Evolutionary conservation across 352 stramenopile species (phyloP).

Genomic region (Phytophthora nicotianae): DNA sequence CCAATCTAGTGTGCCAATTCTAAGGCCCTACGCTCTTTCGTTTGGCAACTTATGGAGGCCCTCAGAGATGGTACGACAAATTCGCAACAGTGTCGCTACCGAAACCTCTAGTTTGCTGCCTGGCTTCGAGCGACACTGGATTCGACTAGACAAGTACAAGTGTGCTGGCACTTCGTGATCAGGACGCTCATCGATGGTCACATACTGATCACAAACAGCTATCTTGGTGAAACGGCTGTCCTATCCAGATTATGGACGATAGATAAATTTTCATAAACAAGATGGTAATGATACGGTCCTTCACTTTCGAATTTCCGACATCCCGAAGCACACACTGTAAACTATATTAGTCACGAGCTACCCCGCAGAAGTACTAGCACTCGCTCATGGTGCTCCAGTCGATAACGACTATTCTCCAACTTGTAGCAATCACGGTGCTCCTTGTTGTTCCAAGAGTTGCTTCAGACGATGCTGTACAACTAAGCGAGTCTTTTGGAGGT

Average conservation of each 20-base stretch:
- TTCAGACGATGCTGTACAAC: slow-evolving; percentile 19
- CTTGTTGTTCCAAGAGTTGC: neutral
- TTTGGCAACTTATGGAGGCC: too few species aligned
- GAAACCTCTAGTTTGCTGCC: too few species aligned
- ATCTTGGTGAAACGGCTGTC: neutral
- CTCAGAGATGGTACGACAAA: too few species aligned
- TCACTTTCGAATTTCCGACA: neutral
- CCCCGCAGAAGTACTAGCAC: neutral
- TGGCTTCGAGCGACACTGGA: too few species aligned
- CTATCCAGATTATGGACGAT: neutral
- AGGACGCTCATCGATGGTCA: too few species aligned
- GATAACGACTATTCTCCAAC: neutral
- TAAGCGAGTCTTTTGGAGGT: slow-evolving; percentile 27
- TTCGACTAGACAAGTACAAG: too few species aligned
- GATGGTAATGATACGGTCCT: neutral
- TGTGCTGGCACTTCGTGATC: too few species aligned
- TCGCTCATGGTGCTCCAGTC: slow-evolving; percentile 5
- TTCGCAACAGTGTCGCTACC: too few species aligned
- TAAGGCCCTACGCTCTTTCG: neutral
- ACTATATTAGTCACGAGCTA: neutral
- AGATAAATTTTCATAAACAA: neutral
- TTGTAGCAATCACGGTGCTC: slow-evolving; percentile 1
- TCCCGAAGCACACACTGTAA: slow-evolving; percentile 1
- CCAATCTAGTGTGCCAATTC: neutral
- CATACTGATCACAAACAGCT: too few species aligned